phyloP scores from a whole-genome alignment of 2,329 filamentous ascomycete species.

The Monosporascus sp. region DNA sequence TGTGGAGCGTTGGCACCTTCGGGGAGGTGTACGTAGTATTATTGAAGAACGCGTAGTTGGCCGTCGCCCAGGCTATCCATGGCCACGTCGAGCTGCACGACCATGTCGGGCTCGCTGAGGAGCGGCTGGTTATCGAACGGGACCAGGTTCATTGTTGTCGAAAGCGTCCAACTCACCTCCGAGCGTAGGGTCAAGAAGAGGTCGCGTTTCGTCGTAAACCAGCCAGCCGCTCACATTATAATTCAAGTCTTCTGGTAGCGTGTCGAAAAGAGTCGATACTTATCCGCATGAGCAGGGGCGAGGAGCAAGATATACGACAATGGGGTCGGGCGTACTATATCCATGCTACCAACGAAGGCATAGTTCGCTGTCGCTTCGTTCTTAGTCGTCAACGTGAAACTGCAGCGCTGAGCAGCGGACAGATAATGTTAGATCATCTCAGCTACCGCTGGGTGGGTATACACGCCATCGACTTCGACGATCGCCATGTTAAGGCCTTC shows the following conservation, averaged over 20 bases:
- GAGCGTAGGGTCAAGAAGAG: conserved; percentile 43
- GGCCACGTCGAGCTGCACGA: conserved; percentile 56
- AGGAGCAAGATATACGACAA: neutral
- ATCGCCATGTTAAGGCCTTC: conserved; percentile 63
- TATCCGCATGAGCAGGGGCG: conserved; percentile 4
- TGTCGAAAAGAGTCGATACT: conserved; percentile 58
- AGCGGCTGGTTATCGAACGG: conserved; percentile 61
- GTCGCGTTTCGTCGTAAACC: conserved; percentile 44
- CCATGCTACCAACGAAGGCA: conserved; percentile 64
- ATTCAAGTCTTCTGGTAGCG: conserved; percentile 61
- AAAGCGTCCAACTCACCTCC: conserved; percentile 60
- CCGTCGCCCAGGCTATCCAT: conserved; percentile 67
- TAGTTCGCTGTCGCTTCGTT: conserved; percentile 59
- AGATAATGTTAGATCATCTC: conserved; percentile 52
- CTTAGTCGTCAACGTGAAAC: conserved; percentile 58
- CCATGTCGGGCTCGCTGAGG: conserved; percentile 56
- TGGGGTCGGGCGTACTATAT: conserved; percentile 42
- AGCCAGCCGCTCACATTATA: conserved; percentile 64
- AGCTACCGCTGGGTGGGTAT: conserved; percentile 54
- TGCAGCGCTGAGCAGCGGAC: conserved; percentile 60
- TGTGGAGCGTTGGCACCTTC: conserved; percentile 77
- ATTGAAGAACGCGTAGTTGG: conserved; percentile 68
- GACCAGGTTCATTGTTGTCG: conserved; percentile 67
- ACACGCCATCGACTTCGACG: conserved; percentile 69
- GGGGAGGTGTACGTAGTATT: conserved; percentile 69